A percentile compares a stretch with the other conserved stretches of the same genome.
Evolutionary conservation across 164 flowering plant species (phyloP).

Genomic region (Chimonanthus praecox): DNA sequence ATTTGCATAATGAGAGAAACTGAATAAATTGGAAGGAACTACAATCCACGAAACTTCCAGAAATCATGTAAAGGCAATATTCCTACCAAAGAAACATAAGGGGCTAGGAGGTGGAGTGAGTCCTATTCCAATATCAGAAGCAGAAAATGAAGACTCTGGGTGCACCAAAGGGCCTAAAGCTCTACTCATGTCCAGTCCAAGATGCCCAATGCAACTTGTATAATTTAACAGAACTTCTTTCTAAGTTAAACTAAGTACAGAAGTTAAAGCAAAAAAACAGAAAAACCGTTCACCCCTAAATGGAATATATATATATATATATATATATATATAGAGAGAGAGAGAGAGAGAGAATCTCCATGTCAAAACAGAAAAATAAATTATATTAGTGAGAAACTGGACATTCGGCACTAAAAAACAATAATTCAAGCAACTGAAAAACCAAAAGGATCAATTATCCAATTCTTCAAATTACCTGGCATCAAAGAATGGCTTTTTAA

Average conservation of each 20-base stretch:
- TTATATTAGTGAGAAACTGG: too few relatives aligned
- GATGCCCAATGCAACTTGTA: neutral
- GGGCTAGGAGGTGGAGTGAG: neutral
- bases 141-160: neutral
- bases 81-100: too few relatives aligned
- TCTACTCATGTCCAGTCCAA: neutral
- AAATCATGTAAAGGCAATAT: too few relatives aligned
- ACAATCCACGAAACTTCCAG: too few relatives aligned
- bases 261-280: neutral
- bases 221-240: neutral
- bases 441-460: neutral
- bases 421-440: neutral
- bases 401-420: neutral
- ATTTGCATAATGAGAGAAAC: too few relatives aligned
- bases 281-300: too few relatives aligned
- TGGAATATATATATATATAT: too few relatives aligned
- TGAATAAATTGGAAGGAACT: too few relatives aligned
- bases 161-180: neutral
- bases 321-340: too few relatives aligned
- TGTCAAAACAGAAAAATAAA: too few relatives aligned
- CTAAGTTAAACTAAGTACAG: too few relatives aligned
- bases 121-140: neutral
- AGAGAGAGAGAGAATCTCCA: neutral
- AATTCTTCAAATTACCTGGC: constrained; percentile 36
- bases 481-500: constrained; percentile 81